Percentiles rank a stretch among this genome's conserved stretches.
These are phyloP conservation scores for Immersiporthe knoxdaviesiana DNA, from an alignment of 2,329 filamentous ascomycete species.

Conservation along the genomic window DNA sequence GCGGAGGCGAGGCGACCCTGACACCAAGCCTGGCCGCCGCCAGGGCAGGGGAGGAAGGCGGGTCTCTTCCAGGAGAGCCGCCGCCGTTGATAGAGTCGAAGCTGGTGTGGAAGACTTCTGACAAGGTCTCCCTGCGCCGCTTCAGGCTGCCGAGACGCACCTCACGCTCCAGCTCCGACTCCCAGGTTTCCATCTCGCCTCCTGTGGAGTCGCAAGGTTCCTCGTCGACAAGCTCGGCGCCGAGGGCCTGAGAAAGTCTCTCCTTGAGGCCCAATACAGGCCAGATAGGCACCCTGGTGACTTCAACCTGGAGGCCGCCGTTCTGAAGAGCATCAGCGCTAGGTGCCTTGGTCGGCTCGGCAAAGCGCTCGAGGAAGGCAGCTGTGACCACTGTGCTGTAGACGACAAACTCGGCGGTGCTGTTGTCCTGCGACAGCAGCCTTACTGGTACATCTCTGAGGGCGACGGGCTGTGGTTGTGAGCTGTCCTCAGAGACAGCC, in stretches of 20 bases:
- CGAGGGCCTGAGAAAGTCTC: constrained; percentile 57
- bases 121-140: constrained; percentile 41
- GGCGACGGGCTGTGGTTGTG: constrained; percentile 34
- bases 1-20: constrained; percentile 32
- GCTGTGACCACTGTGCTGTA: constrained; percentile 55
- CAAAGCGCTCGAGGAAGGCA: constrained; percentile 54
- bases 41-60: constrained; percentile 1
- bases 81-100: constrained; percentile 38
- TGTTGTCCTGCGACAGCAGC: constrained; percentile 55
- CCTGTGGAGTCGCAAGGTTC: constrained; percentile 34
- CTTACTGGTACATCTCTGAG: constrained; percentile 55
- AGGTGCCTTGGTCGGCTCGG: constrained; percentile 49
- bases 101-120: constrained; percentile 45
- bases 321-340: constrained; percentile 33
- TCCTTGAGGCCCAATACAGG: constrained; percentile 59
- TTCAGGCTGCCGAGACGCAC: constrained; percentile 34
- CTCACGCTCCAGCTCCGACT: constrained; percentile 39
- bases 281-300: constrained; percentile 55
- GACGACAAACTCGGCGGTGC: constrained; percentile 54
- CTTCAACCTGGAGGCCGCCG: constrained; percentile 49
- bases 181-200: constrained; percentile 50
- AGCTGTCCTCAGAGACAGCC: constrained; percentile 29
- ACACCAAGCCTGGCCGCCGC: constrained; percentile 14
- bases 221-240: constrained; percentile 53
- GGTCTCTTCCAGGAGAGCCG: constrained; percentile 1